These are phyloP conservation scores for Artemisia tridentata DNA, from an alignment of 129 eudicot genomes.

Conservation along the genomic window DNA sequence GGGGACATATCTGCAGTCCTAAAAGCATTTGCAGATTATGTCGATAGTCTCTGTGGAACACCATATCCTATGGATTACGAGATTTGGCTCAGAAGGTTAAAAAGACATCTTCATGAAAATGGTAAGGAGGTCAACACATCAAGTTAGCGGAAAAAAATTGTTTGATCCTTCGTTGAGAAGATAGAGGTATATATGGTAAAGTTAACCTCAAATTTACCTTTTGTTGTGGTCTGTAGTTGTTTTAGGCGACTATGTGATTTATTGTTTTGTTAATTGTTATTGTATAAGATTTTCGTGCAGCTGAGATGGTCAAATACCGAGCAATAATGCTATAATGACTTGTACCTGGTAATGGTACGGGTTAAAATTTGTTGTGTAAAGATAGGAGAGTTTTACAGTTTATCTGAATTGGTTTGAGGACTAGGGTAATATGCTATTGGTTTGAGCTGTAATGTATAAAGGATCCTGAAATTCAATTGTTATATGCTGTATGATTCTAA, in stretches of 20 bases:
- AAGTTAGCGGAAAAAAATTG: constrained; percentile 19
- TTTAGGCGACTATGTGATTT: constrained; percentile 23
- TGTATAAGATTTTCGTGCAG: constrained; percentile 26
- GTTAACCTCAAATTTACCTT: constrained; percentile 31
- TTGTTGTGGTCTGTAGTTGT: constrained; percentile 25
- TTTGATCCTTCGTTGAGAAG: constrained; percentile 20
- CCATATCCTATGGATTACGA: constrained; percentile 88
- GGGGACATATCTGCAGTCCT: constrained; percentile 95
- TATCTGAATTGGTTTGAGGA: constrained; percentile 19
- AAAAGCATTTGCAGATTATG: constrained; percentile 97
- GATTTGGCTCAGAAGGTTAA: constrained; percentile 84
- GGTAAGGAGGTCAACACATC: constrained; percentile 67
- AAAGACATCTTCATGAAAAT: constrained; percentile 57
- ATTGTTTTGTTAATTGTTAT: constrained; percentile 29
- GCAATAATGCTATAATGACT: constrained; percentile 2
- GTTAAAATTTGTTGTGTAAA: constrained; percentile 25
- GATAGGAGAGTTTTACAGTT: constrained; percentile 23
- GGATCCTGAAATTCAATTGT: constrained; percentile 29
- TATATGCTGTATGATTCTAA: constrained; percentile 12
- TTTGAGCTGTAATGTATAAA: constrained; percentile 31
- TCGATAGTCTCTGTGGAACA: constrained; percentile 92
- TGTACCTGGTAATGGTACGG: constrained; percentile 15
- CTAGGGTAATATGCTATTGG: constrained; percentile 11
- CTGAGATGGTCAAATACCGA: constrained; percentile 8
- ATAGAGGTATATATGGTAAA: constrained; percentile 35